A percentile compares a stretch with the other conserved stretches of the same genome.
Evolutionary conservation across 2,329 filamentous ascomycete species (phyloP).

Genomic region (Neonectria magnoliae): DNA sequence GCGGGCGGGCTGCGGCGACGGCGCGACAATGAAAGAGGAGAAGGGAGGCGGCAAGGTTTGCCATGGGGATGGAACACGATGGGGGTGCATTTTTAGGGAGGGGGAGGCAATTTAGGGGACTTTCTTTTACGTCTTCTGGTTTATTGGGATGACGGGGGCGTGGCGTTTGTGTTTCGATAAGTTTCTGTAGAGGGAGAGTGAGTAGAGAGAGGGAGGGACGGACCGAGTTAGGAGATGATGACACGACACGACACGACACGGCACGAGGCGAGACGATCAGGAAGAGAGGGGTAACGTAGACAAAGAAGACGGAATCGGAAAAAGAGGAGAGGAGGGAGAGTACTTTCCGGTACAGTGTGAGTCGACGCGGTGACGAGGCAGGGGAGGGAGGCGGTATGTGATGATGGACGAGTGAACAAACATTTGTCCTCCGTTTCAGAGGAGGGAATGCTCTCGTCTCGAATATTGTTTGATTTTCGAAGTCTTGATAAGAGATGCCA

Average conservation of each 20-base stretch:
- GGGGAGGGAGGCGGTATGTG: not conserved
- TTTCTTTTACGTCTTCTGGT: constrained; percentile 7
- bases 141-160: not conserved
- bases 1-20: constrained; percentile 8
- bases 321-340: not conserved
- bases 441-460: not conserved
- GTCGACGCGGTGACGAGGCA: constrained; percentile 5
- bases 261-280: constrained; percentile 1
- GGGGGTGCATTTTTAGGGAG: not conserved
- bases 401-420: not conserved
- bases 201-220: not conserved
- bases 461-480: constrained; percentile 1
- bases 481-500: not conserved
- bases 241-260: not conserved
- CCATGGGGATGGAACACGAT: constrained; percentile 11
- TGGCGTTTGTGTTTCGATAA: not conserved
- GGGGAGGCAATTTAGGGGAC: not conserved
- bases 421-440: not conserved
- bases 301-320: not conserved
- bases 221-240: too few relatives aligned
- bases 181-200: not conserved
- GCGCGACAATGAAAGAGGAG: not conserved
- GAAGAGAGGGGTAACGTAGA: not conserved
- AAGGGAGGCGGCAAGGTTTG: constrained; percentile 32
- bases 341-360: constrained; percentile 1